phyloP scores from a whole-genome alignment of 495 filamentous ascomycete species.

The Arthonia radiata region DNA sequence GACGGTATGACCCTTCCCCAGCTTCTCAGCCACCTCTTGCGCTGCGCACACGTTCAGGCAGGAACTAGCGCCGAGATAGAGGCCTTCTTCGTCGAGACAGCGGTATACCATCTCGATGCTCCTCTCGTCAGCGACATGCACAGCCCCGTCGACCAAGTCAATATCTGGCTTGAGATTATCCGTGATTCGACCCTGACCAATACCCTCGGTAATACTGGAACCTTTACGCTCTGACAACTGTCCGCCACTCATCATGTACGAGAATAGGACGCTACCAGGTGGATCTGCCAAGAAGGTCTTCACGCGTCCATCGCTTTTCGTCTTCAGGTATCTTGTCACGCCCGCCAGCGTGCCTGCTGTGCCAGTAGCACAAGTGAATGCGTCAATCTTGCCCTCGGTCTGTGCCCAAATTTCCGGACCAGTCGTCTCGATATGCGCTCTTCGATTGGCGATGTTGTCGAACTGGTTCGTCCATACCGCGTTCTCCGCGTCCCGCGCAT shows the following conservation, averaged over 20 bases:
- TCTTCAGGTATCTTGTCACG: constrained; percentile 72
- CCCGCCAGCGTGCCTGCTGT: constrained; percentile 84
- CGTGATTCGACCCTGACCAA: constrained; percentile 90
- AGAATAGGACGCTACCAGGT: constrained; percentile 74
- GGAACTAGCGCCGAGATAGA: constrained; percentile 87
- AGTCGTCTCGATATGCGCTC: constrained; percentile 88
- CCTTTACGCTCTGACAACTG: constrained; percentile 59
- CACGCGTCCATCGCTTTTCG: constrained; percentile 51
- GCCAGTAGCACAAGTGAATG: constrained; percentile 86
- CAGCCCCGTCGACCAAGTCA: constrained; percentile 58
- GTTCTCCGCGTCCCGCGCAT: constrained; percentile 65
- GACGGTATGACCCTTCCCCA: constrained; percentile 74
- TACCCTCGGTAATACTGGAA: constrained; percentile 86
- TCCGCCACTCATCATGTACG: constrained; percentile 70
- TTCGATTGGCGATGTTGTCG: constrained; percentile 83
- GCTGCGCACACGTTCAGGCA: constrained; percentile 88
- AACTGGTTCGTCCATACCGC: constrained; percentile 99
- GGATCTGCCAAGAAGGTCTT: constrained; percentile 83
- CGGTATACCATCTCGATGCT: constrained; percentile 95
- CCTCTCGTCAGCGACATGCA: constrained; percentile 77
- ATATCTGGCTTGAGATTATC: constrained; percentile 78
- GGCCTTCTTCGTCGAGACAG: constrained; percentile 84
- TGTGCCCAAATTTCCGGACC: constrained; percentile 96
- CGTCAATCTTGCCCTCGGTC: constrained; percentile 65
- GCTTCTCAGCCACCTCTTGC: constrained; percentile 73